These are phyloP conservation scores for Plasmopara halstedii DNA, from an alignment of 352 stramenopile genomes.

Conservation along the genomic window DNA sequence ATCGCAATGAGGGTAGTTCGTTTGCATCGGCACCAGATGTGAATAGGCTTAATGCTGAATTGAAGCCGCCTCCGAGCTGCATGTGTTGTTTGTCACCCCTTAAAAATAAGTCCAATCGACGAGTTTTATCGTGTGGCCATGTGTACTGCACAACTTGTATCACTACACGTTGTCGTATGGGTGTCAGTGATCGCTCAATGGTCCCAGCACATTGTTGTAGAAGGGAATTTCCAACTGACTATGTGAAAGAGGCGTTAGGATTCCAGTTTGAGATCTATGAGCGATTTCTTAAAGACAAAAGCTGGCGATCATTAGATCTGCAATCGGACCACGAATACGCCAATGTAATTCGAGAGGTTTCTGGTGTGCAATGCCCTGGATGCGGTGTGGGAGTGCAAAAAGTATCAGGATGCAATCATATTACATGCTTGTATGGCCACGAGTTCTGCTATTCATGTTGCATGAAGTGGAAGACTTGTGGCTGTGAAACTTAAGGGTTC, in stretches of 20 bases:
- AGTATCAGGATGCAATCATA: conserved; percentile 42
- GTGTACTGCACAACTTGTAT: conserved; percentile 59
- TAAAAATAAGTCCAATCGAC: conserved; percentile 7
- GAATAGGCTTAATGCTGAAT: conserved; percentile 9
- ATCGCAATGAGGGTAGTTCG: conserved; percentile 12
- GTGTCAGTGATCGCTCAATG: conserved; percentile 42
- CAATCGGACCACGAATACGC: conserved; percentile 60
- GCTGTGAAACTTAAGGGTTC: conserved; percentile 14
- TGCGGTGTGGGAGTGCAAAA: conserved; percentile 63
- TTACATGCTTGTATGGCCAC: conserved; percentile 52
- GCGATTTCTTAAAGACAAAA: conserved; percentile 45
- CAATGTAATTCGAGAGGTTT: conserved; percentile 19
- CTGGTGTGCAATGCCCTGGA: conserved; percentile 51
- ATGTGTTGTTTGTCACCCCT: conserved; percentile 27
- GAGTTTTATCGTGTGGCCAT: conserved; percentile 44
- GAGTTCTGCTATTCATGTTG: conserved; percentile 53
- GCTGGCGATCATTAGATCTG: conserved; percentile 36
- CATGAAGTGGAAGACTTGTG: conserved; percentile 33
- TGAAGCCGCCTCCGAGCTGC: conserved; percentile 36
- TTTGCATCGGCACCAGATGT: conserved; percentile 6
- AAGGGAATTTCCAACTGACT: conserved; percentile 58
- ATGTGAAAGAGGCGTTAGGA: conserved; percentile 38
- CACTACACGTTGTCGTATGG: conserved; percentile 40
- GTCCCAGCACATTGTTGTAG: conserved; percentile 66
- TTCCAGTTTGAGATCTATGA: conserved; percentile 35